A percentile compares a stretch with the other conserved stretches of the same genome.
phyloP scores from a whole-genome alignment of 2,329 filamentous ascomycete species.

The Penicillium aurantiogriseum region DNA sequence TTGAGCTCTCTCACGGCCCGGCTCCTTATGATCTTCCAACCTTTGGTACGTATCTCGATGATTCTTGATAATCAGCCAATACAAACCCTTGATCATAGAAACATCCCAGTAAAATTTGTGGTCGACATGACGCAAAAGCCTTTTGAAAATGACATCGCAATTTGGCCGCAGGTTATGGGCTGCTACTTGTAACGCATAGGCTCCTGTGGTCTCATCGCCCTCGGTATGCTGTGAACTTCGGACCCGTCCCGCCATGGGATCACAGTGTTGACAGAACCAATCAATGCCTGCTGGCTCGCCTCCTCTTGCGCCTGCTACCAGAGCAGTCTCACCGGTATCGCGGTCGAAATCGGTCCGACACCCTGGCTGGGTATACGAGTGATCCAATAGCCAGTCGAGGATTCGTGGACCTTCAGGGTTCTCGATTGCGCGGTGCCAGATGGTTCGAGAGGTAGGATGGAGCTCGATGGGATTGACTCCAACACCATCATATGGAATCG shows the following conservation, averaged over 20 bases:
- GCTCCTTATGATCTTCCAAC: not conserved
- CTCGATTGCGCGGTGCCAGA: slow-evolving; percentile 6
- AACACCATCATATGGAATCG: not conserved
- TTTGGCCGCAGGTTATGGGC: not conserved
- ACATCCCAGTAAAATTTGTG: not conserved
- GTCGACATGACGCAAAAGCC: not conserved
- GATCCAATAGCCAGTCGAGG: not conserved
- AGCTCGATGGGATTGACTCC: not conserved
- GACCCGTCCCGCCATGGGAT: not conserved
- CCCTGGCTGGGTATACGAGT: not conserved
- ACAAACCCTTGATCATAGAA: not conserved
- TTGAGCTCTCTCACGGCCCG: not conserved
- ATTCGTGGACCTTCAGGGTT: not conserved
- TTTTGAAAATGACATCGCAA: not conserved
- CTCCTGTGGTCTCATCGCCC: not conserved
- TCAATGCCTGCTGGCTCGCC: not conserved
- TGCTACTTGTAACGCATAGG: slow-evolving; percentile 2
- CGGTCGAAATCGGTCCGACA: not conserved
- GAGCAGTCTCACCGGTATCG: not conserved
- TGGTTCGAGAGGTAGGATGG: not conserved
- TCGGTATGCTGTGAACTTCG: not conserved
- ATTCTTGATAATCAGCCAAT: slow-evolving; percentile 2
- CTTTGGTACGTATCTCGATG: not conserved
- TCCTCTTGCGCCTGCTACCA: not conserved
- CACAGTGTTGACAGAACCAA: slow-evolving; percentile 3